Conservation (phyloP, 306 rosid species). For the Lathyrus tuberosus region DNA sequence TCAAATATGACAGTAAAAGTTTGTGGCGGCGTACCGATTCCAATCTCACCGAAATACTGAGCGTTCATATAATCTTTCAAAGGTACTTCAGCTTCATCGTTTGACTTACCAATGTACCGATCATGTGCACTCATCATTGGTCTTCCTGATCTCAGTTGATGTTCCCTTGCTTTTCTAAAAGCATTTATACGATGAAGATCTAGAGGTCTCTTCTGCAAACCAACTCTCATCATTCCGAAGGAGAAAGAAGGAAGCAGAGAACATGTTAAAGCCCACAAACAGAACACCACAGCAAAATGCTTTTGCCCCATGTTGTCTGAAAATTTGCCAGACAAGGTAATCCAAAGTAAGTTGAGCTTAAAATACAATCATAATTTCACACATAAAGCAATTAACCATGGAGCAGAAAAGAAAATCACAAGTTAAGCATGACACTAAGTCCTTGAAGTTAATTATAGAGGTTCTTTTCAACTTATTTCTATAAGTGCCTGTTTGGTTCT, state of each 20-base stretch:
- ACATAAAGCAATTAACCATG: conserved; percentile 19
- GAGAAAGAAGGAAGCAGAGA: conserved; percentile 67
- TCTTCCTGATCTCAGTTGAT: conserved; percentile 42
- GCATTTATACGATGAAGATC: conserved; percentile 63
- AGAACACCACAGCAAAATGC: conserved; percentile 53
- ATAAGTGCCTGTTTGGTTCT: neutral
- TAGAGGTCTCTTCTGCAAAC: conserved; percentile 67
- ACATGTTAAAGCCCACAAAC: conserved; percentile 64
- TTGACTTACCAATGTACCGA: conserved; percentile 40
- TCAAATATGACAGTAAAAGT: conserved; percentile 79
- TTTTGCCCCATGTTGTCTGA: conserved; percentile 55
- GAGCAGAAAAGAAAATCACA: neutral
- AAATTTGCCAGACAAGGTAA: conserved; percentile 36
- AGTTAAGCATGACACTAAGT: neutral
- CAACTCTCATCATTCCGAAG: conserved; percentile 56
- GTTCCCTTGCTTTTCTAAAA: conserved; percentile 52
- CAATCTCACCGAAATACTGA: conserved; percentile 85
- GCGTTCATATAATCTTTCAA: conserved; percentile 80
- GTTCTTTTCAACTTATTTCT: neutral
- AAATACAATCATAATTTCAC: conserved; percentile 23
- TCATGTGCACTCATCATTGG: conserved; percentile 34
- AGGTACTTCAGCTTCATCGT: conserved; percentile 56
- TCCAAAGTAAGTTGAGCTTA: conserved; percentile 26
- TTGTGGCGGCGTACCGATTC: conserved; percentile 86
- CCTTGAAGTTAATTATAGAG: conserved; percentile 5